These are phyloP conservation scores for Starmerella cellae DNA, from an alignment of 805 yeast species.

Conservation along the genomic window DNA sequence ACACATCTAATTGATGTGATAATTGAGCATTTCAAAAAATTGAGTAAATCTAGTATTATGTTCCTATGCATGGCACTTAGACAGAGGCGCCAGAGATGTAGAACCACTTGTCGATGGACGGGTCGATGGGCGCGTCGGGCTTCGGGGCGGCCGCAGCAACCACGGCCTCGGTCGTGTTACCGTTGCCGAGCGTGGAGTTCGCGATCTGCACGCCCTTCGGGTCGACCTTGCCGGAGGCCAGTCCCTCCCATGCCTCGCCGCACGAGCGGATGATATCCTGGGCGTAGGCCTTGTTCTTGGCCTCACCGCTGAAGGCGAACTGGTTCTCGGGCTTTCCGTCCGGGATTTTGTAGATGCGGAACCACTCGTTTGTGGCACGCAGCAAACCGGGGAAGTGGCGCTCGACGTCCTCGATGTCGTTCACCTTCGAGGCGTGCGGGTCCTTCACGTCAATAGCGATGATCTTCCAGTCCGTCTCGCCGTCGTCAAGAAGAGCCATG, in stretches of 20 bases:
- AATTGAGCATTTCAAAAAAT: too few relatives aligned
- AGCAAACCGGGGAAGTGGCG: constrained; percentile 81
- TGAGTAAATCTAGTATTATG: not conserved
- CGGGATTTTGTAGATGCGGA: constrained; percentile 93
- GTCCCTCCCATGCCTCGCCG: constrained; percentile 66
- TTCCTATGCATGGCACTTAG: constrained; percentile 8
- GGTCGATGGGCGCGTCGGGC: constrained; percentile 89
- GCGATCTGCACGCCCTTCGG: constrained; percentile 58
- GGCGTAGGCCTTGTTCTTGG: constrained; percentile 77
- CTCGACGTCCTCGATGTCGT: constrained; percentile 85
- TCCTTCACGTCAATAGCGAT: constrained; percentile 79
- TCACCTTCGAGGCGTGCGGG: constrained; percentile 74
- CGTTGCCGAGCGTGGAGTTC: constrained; percentile 54
- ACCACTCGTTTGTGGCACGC: constrained; percentile 94
- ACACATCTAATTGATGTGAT: too few relatives aligned
- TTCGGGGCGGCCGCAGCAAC: constrained; percentile 60
- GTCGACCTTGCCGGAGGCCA: constrained; percentile 53
- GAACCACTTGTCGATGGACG: constrained; percentile 97
- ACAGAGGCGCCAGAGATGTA: constrained; percentile 49
- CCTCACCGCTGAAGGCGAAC: constrained; percentile 93
- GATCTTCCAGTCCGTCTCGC: constrained; percentile 96
- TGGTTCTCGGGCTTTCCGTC: constrained; percentile 96
- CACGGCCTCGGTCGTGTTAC: constrained; percentile 23
- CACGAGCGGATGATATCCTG: constrained; percentile 73
- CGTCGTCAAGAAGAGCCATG: constrained; percentile 91